Base-by-base conservation (phyloP, 768 basidiomycete species). In the Leccinum obscurum region DNA sequence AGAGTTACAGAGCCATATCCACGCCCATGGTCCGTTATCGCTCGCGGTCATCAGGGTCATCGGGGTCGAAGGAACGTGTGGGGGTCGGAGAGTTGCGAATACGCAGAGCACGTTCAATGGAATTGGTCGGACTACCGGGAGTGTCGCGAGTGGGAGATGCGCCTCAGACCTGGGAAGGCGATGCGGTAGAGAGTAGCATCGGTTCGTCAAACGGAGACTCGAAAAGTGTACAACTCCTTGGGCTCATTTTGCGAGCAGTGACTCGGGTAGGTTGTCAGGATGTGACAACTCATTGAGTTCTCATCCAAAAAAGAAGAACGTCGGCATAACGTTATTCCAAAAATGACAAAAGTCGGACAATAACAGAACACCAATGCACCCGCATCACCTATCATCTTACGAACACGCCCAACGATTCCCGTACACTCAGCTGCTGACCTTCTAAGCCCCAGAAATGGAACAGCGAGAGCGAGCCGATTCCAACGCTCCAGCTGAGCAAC, bases 1-100 rank as follows among this genome's bases (percentile, higher is more conserved):
- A 89, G 44, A 90, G 83, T 35, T 90, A 88, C 70, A 92, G 83
- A 56, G 91, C 92, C 89, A 93, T 93, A 68, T 95, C 94, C 1
- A 92, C 92, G 68, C 97, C 95, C 88, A 97, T 92, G 6, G 92
- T 87, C 46, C 90, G 84, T 78, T 98, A 95, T 20, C 95, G 85
- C 73, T 97, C 93, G 57, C 87, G 80, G 20, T 85, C 85, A 56
- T 90, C 84, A 0, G 89, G 85, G 69, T 92, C 88, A 77, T 86
- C 81, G 10, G 81, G 83, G 70, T 91, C 86, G 61, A 83, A 81
- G 8, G 88, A 81, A 48, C 88, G 83, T 1, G 76, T 70, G 15
- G 88, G 73, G 3, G 84, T 85, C 1, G 90, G 89, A 1, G 89
- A 89, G 58, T 79, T 80, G 26, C 87, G 81, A 52, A 81, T 71